These are phyloP conservation scores for Casaregolazyma suthepensis DNA, from an alignment of 1,139 yeast genomes.

Conservation along the genomic window DNA sequence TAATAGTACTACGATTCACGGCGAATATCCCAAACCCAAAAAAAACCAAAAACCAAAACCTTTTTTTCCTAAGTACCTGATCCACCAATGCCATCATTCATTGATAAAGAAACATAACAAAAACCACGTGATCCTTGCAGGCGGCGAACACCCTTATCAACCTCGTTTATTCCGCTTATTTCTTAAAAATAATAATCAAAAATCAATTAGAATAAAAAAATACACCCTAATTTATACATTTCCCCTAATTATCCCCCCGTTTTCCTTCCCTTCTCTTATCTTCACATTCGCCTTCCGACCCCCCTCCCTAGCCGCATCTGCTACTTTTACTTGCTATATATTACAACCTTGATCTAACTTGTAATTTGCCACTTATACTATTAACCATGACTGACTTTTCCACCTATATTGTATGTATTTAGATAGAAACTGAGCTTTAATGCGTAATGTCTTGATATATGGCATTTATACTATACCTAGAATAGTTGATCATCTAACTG, in stretches of 20 bases:
- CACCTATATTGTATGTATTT: constrained; percentile 17
- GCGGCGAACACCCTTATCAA: too few species aligned
- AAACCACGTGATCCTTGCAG: too few species aligned
- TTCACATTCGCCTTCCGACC: background rate
- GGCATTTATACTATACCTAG: background rate
- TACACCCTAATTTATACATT: background rate
- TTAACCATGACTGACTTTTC: constrained; percentile 15
- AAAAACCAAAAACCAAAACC: too few species aligned
- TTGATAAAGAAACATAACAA: too few species aligned
- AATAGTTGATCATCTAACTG: background rate
- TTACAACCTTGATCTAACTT: background rate
- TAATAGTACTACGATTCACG: too few species aligned
- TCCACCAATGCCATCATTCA: too few species aligned
- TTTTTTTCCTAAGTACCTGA: too few species aligned
- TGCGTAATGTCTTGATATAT: background rate
- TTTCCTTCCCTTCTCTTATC: background rate
- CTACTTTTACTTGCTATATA: background rate
- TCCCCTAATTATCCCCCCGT: background rate
- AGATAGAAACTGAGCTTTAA: background rate
- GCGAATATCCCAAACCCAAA: too few species aligned
- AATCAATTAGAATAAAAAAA: too few species aligned
- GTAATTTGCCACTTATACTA: constrained; percentile 7
- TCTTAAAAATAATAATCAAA: too few species aligned
- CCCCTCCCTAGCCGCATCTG: background rate
- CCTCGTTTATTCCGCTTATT: too few species aligned